A percentile compares a stretch with the other conserved stretches of the same genome.
phyloP scores from a whole-genome alignment of 306 rosid genomes.

The Glycine soja region DNA sequence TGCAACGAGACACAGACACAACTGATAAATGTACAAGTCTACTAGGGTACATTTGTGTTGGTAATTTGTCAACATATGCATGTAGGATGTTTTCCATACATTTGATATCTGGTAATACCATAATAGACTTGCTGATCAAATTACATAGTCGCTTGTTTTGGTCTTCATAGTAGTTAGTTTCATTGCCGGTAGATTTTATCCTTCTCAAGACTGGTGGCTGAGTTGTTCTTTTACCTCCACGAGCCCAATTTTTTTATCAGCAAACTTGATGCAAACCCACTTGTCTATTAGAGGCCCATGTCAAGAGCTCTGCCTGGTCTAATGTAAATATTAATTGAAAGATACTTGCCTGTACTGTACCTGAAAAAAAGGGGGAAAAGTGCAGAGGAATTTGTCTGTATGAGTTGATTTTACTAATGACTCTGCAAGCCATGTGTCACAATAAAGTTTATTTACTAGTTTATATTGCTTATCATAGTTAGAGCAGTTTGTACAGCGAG shows the following conservation, averaged over 20 bases:
- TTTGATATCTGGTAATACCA: background rate
- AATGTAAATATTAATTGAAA: background rate
- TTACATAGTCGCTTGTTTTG: constrained; percentile 18
- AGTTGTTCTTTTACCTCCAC: constrained; percentile 25
- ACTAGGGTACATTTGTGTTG: constrained; percentile 10
- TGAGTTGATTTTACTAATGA: constrained; percentile 11
- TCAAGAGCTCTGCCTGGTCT: constrained; percentile 17
- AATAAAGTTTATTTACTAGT: background rate
- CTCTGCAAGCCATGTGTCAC: constrained; percentile 8
- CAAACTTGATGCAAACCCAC: constrained; percentile 3
- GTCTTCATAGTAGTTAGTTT: background rate
- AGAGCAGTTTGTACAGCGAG: background rate
- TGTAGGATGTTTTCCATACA: background rate
- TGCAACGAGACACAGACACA: constrained; percentile 15
- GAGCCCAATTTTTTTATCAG: constrained; percentile 11
- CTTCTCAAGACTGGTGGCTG: background rate
- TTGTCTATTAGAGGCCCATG: constrained; percentile 10
- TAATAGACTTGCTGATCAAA: constrained; percentile 26
- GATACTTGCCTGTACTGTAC: constrained; percentile 1
- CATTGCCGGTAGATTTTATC: constrained; percentile 19
- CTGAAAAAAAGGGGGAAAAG: background rate
- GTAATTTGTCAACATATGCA: constrained; percentile 17
- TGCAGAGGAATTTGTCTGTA: background rate
- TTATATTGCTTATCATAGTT: background rate
- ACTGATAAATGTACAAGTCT: constrained; percentile 28